Base-by-base conservation (phyloP, 805 yeast species). In the Cyberlindnera subsufficiens region DNA sequence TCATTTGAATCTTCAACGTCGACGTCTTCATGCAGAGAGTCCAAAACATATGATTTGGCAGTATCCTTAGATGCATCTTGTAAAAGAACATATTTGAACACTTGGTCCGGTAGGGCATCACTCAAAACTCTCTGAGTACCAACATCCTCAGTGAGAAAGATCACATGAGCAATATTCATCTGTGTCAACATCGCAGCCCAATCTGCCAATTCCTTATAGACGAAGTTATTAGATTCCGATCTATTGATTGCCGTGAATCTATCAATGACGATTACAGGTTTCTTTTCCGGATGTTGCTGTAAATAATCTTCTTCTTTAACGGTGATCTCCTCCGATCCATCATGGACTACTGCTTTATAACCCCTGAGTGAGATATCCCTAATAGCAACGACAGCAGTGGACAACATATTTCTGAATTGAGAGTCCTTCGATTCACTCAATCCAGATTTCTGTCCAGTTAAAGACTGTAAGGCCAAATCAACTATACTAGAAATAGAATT, bases 381-480 rank as follows among this genome's bases (percentile, higher is more conserved):
- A n/a, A 93, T 71, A 0, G 96, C 90, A 50, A 77, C 78, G 31
- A 80, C 67, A 0, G 91, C 73, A 36, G 86, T 74, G 39, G 81
- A 75, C 38, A 90, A 70, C 77, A 90, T 89, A 52, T 82, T 81
- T 61, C 86, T 83, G 47, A 86, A 75, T 59, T 87, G 96, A 0
- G 83, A 65, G 52, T 90, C 96, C 48, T 81, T 82, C 2, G 86
- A 68, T 58, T 90, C 96, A 27, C 90, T 78, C 38, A 90, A 68
- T 1, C 96, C 96, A 3, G 95, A 84, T 58, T 89, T 90, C 59
- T 89, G 97, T 1, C 98, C 99, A 1, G 96, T 88, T 34, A 91
- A 61, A 44, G 97, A 91, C 58, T 88, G 96, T 16, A 86, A 84
- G 42, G 82, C 87, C 54, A 93, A 70, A 64, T 93, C 99, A 37